Evolutionary conservation across 345 rosid genomes (phyloP).

Genomic region (Pseudoturritis turrita): DNA sequence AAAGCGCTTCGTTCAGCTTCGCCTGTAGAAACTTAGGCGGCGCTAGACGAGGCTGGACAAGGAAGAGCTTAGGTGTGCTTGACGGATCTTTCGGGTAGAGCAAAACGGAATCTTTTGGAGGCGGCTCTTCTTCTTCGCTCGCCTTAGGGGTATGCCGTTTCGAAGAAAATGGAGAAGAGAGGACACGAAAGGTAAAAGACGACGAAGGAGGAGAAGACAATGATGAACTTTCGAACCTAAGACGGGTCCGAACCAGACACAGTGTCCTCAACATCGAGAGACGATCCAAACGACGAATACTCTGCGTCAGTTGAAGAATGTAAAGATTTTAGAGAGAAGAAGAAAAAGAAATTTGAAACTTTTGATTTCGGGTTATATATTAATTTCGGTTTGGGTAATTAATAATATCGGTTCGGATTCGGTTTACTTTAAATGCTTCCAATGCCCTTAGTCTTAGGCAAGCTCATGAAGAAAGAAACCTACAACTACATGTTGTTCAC

Average conservation of each 20-base stretch:
- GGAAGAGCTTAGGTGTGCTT: constrained; percentile 67
- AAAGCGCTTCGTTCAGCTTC: constrained; percentile 85
- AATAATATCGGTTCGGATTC: no score
- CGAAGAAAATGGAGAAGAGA: constrained; percentile 32
- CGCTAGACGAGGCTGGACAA: constrained; percentile 85
- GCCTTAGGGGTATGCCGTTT: constrained; percentile 27
- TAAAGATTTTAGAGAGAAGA: not conserved
- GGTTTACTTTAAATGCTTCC: no score
- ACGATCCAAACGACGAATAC: not conserved
- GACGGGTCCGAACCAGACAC: constrained; percentile 27
- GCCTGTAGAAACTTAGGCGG: constrained; percentile 64
- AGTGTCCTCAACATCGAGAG: constrained; percentile 37
- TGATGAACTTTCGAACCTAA: constrained; percentile 14
- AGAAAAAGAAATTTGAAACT: not conserved
- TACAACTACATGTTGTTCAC: no score
- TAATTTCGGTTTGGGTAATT: no score
- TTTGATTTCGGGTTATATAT: no score
- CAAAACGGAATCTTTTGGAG: constrained; percentile 26
- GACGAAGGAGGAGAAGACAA: not conserved
- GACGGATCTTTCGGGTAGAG: constrained; percentile 58
- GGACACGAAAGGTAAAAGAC: constrained; percentile 3
- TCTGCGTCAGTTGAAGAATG: not conserved
- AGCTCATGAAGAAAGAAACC: no score
- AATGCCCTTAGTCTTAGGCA: no score
- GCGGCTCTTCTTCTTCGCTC: constrained; percentile 3